Conservation (phyloP, 2,329 filamentous ascomycete species). For the Epichloe uncinata region DNA sequence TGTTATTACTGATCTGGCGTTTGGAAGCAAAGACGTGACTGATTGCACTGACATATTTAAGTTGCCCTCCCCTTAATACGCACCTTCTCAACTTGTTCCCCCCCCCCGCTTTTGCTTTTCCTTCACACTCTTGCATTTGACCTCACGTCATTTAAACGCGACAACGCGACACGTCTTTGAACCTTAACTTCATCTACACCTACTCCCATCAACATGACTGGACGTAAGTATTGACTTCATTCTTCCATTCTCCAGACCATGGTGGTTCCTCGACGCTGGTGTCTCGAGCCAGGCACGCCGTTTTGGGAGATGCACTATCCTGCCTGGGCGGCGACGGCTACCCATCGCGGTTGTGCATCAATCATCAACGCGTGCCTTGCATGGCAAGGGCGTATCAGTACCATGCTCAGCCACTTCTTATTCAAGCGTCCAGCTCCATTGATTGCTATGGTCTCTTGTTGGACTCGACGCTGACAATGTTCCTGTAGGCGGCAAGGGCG, state of each 20-base stretch:
- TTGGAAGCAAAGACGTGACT: slow-evolving; percentile 10
- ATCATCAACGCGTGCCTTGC: background rate
- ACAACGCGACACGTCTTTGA: slow-evolving; percentile 7
- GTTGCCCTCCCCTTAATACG: slow-evolving; percentile 13
- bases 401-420: background rate
- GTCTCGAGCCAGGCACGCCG: too few relatives aligned
- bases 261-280: too few relatives aligned
- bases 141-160: slow-evolving; percentile 9
- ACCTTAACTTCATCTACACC: slow-evolving; percentile 2
- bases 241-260: background rate
- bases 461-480: slow-evolving; percentile 28
- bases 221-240: slow-evolving; percentile 43
- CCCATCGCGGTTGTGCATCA: background rate
- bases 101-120: slow-evolving; percentile 11
- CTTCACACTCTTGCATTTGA: slow-evolving; percentile 7
- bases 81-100: slow-evolving; percentile 11
- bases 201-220: slow-evolving; percentile 49
- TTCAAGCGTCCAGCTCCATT: too few relatives aligned
- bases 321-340: background rate
- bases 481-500: slow-evolving; percentile 71
- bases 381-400: background rate
- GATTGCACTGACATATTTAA: slow-evolving; percentile 28
- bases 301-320: too few relatives aligned
- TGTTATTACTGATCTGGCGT: slow-evolving; percentile 10
- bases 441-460: background rate